Percentiles rank a stretch among this genome's conserved stretches.
Evolutionary conservation across 2,329 filamentous ascomycete genomes (phyloP).

Genomic region (Clarireedia hainanense): DNA sequence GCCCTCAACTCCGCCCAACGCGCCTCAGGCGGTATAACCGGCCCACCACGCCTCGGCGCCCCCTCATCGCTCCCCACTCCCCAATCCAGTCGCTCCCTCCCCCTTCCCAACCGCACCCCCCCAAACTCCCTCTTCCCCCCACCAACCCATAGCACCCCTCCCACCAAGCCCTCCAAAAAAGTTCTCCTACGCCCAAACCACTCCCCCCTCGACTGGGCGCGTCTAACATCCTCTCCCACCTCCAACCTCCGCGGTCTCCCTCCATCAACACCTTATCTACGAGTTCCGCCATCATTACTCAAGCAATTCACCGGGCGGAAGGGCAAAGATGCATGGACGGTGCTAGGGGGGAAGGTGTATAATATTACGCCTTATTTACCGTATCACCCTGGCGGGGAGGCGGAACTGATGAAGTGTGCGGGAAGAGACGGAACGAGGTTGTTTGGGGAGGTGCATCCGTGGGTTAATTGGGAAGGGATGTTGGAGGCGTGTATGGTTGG

Average conservation of each 20-base stretch:
- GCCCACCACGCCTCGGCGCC: slow-evolving; percentile 13
- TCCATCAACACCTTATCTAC: slow-evolving; percentile 46
- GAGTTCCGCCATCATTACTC: slow-evolving; percentile 77
- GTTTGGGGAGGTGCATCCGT: slow-evolving; percentile 61
- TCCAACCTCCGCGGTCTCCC: slow-evolving; percentile 60
- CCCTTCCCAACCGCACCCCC: slow-evolving; percentile 35
- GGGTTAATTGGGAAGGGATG: slow-evolving; percentile 69
- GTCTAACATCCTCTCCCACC: slow-evolving; percentile 54
- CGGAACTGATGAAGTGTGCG: slow-evolving; percentile 59
- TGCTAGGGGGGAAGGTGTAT: slow-evolving; percentile 83
- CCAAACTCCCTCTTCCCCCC: slow-evolving; percentile 42
- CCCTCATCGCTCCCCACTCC: slow-evolving; percentile 16
- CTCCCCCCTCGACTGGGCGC: slow-evolving; percentile 94
- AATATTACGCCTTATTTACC: slow-evolving; percentile 85
- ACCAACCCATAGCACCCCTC: slow-evolving; percentile 31
- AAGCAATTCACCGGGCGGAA: slow-evolving; percentile 72
- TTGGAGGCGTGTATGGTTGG: slow-evolving; percentile 55
- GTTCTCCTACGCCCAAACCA: slow-evolving; percentile 83
- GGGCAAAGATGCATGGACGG: slow-evolving; percentile 84
- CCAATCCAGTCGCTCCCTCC: slow-evolving; percentile 22
- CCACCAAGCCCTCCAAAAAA: slow-evolving; percentile 54
- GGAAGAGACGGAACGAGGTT: slow-evolving; percentile 54
- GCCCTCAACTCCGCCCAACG: slow-evolving; percentile 45
- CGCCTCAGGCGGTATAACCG: slow-evolving; percentile 28
- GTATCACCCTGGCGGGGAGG: slow-evolving; percentile 83